Base-by-base conservation (phyloP, 371 early-diverging fungal genomes). In the Globomyces sp. region DNA sequence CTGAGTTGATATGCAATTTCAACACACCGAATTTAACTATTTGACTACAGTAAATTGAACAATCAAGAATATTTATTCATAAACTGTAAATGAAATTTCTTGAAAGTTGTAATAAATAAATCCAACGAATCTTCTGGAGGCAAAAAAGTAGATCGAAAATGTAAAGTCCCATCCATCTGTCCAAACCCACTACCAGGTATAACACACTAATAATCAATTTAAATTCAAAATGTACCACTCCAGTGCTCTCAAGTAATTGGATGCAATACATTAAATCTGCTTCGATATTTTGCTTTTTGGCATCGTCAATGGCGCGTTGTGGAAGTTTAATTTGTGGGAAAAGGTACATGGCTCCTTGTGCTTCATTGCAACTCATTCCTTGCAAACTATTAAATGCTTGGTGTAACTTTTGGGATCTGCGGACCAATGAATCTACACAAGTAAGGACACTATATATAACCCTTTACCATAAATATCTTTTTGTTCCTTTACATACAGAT, bases 91-190 rank as follows among this genome's bases (percentile, higher is more conserved):
- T 98, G 96, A 84, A 98, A 98, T 37, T 73, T 68, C 62, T 77
- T 73, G 65, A 96, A 77, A 13, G 78, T 81, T 5, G 66, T 66
- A 58, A 93, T 93, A 69, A 98, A 96, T 48, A 76, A 82, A 65
- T 94, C 95, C 84, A 98, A 90, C 47, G 90, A 78, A 40, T 91
- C 82, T 73, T 96, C 96, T 13, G 89, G 91, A 11, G 99, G 96
- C 71, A 98, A 70, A 82, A 98, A 98, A 2, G 99, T 97, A 52
- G 90, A 89, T 61, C 99, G 84, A 86, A 98, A 96, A 75, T 98
- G 99, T 75, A 83, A 94, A 1, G 97, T 98, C 50, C 89, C 91
- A 3, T 85, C 83, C 67, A 84, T 83, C 83, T 98, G 97, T 37
- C 90, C 89, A 68, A 98, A 98, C 10, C 98, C 98, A 50, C 87